These are phyloP conservation scores for Trichosanthes cucumerina DNA, from an alignment of 306 rosid species.

Conservation along the genomic window DNA sequence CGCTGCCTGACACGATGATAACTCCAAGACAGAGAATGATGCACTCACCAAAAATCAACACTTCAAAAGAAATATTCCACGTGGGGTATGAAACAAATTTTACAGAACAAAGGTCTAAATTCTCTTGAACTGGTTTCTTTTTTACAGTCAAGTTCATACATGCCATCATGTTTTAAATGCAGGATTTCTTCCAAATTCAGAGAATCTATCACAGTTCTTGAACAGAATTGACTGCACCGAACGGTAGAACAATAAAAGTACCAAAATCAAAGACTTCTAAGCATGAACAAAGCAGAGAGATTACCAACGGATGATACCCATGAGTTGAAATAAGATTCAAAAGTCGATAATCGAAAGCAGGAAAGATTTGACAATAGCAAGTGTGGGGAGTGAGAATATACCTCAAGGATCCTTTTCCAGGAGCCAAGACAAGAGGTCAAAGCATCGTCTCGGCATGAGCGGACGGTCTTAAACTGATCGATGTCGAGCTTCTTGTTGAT, in stretches of 20 bases:
- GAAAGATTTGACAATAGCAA: not conserved
- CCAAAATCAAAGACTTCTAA: not conserved
- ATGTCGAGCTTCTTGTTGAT: constrained; percentile 72
- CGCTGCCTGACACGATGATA: not conserved
- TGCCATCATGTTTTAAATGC: not conserved
- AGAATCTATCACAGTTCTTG: not conserved
- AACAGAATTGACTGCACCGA: not conserved
- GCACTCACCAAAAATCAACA: not conserved
- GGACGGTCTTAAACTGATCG: constrained; percentile 62
- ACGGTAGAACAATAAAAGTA: not conserved
- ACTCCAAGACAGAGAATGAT: not conserved
- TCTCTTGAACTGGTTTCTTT: not conserved
- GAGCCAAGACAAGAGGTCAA: constrained; percentile 23
- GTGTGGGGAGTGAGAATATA: not conserved
- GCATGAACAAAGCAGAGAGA: not conserved
- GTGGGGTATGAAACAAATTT: not conserved
- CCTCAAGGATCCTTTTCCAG: constrained; percentile 29
- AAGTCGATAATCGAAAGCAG: not conserved
- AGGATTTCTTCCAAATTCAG: not conserved
- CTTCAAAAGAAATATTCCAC: not conserved
- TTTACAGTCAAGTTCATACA: not conserved
- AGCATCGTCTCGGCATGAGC: constrained; percentile 38
- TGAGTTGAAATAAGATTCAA: not conserved
- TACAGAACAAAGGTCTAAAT: not conserved
- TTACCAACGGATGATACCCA: not conserved